Evolutionary conservation across 2,329 filamentous ascomycete species (phyloP).

Genomic region (Fusarium sp.): DNA sequence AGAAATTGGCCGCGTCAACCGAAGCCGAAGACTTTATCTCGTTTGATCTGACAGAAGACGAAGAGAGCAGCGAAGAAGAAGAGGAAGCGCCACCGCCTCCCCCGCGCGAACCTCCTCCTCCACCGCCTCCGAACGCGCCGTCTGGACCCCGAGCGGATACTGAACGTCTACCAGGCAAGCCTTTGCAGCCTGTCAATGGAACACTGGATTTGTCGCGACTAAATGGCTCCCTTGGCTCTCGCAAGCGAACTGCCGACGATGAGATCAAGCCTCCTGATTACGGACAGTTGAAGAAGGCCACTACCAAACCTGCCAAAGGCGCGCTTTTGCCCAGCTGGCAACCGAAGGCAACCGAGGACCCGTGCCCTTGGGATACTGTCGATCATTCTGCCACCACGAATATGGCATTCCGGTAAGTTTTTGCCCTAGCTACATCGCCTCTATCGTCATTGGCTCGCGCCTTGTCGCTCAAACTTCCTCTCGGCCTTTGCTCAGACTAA

Average conservation of each 20-base stretch:
- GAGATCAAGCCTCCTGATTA: slow-evolving; percentile 71
- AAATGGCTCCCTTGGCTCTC: slow-evolving; percentile 67
- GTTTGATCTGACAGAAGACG: slow-evolving; percentile 75
- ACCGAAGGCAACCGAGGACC: slow-evolving; percentile 55
- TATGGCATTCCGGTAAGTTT: slow-evolving; percentile 68
- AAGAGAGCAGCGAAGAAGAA: slow-evolving; percentile 53
- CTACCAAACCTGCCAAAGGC: slow-evolving; percentile 63
- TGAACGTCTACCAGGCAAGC: background rate
- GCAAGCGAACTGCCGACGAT: slow-evolving; percentile 81
- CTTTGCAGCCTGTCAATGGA: slow-evolving; percentile 6
- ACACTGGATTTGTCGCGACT: background rate
- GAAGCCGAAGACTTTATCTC: slow-evolving; percentile 90
- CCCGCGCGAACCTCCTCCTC: slow-evolving; percentile 21
- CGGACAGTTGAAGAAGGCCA: slow-evolving; percentile 63
- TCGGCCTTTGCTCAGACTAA: background rate
- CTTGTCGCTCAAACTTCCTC: no score
- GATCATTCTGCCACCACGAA: slow-evolving; percentile 67
- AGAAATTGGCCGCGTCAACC: slow-evolving; percentile 64
- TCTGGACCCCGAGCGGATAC: slow-evolving; percentile 44
- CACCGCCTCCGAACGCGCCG: slow-evolving; percentile 42
- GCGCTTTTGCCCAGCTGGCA: slow-evolving; percentile 66
- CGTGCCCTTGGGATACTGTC: slow-evolving; percentile 72
- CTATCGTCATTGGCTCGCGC: background rate
- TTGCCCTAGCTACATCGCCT: background rate
- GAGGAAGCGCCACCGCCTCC: slow-evolving; percentile 33